Evolutionary conservation across 176 grass and related monocot genomes (phyloP).

Genomic region (Cenchrus purpureus): DNA sequence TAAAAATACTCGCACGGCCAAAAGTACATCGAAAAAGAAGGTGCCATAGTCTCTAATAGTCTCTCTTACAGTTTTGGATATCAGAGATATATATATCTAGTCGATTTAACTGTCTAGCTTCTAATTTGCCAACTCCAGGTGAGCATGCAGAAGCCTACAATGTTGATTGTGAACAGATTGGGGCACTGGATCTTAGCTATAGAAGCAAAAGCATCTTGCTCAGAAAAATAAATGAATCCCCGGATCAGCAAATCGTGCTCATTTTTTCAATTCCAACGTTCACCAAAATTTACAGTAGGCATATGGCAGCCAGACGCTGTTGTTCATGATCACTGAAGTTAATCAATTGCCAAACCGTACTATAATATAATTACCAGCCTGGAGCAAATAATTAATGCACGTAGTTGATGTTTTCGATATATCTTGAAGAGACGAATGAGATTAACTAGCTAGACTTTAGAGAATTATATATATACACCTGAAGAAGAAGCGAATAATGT

Average conservation of each 20-base stretch:
- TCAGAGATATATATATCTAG: not conserved
- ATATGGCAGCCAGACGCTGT: too few relatives aligned
- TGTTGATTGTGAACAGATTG: not conserved
- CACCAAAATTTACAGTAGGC: too few relatives aligned
- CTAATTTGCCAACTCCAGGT: not conserved
- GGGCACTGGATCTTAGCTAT: not conserved
- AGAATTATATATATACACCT: too few relatives aligned
- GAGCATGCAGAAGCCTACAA: not conserved
- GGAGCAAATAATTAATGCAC: too few relatives aligned
- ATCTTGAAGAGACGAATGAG: too few relatives aligned
- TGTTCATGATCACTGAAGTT: too few relatives aligned
- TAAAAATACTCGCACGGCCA: not conserved
- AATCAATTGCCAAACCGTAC: too few relatives aligned
- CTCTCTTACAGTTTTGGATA: not conserved
- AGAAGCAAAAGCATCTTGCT: not conserved
- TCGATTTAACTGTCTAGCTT: not conserved
- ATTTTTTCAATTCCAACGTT: not conserved
- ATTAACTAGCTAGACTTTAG: too few relatives aligned
- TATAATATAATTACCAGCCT: too few relatives aligned
- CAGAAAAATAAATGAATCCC: not conserved
- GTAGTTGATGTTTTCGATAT: too few relatives aligned
- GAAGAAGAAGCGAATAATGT: too few relatives aligned
- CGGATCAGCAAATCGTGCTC: not conserved
- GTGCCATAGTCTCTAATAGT: not conserved
- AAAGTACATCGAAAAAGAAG: not conserved